Percentiles rank a stretch among this genome's conserved stretches.
phyloP scores from a whole-genome alignment of 2,329 filamentous ascomycete genomes.

The Fusarium drepaniforme region DNA sequence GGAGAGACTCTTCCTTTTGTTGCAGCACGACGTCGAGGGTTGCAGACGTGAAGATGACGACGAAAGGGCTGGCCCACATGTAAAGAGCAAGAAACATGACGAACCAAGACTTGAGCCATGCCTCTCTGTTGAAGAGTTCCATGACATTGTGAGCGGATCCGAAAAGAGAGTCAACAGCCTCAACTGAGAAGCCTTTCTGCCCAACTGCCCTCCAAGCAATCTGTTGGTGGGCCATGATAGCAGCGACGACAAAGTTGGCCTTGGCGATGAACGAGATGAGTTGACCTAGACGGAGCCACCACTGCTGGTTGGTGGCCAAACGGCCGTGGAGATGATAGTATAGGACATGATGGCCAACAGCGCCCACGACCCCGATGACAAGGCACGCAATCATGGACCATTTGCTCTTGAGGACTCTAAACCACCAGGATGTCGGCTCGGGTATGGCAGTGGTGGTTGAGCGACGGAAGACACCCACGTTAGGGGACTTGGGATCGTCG shows the following conservation, averaged over 20 bases:
- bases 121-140: conserved; percentile 17
- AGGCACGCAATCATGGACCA: conserved; percentile 32
- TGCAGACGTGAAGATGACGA: conserved; percentile 22
- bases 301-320: conserved; percentile 26
- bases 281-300: conserved; percentile 29
- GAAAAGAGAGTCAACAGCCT: conserved; percentile 22
- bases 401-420: conserved; percentile 20
- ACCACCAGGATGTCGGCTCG: background rate
- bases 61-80: conserved; percentile 19
- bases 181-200: conserved; percentile 15
- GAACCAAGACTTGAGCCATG: conserved; percentile 1
- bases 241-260: conserved; percentile 16
- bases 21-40: conserved; percentile 1
- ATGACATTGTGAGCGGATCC: conserved; percentile 6
- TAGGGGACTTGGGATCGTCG: background rate
- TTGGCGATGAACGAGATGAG: conserved; percentile 25
- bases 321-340: conserved; percentile 13
- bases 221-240: conserved; percentile 25
- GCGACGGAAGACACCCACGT: background rate
- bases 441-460: background rate
- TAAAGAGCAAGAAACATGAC: conserved; percentile 21
- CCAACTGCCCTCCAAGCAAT: conserved; percentile 21
- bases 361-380: conserved; percentile 5
- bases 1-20: background rate
- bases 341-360: conserved; percentile 17